Percentiles rank a stretch among this genome's conserved stretches.
phyloP scores from a whole-genome alignment of 257 asterid species.

The Solanum chilense region DNA sequence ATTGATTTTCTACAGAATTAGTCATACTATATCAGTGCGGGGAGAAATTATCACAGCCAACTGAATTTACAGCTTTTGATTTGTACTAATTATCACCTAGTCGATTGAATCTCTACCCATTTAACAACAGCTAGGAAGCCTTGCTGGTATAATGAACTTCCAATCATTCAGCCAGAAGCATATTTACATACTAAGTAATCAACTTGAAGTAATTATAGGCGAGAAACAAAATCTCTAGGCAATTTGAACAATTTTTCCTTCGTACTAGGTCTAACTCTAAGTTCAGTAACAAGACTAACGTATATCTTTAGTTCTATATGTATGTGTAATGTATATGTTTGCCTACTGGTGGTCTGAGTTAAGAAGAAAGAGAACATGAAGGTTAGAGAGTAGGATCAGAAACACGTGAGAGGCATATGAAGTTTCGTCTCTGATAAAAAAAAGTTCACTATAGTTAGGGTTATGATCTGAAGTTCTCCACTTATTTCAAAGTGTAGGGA shows the following conservation, averaged over 20 bases:
- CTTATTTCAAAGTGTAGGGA: not conserved
- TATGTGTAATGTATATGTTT: not conserved
- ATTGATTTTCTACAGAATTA: not conserved
- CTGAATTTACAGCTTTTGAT: not conserved
- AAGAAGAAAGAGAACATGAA: not conserved
- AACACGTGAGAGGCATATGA: not conserved
- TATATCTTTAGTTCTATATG: not conserved
- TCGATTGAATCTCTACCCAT: not conserved
- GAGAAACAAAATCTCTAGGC: not conserved
- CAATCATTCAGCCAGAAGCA: not conserved
- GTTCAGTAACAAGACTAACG: not conserved
- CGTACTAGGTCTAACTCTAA: not conserved
- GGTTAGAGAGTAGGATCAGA: not conserved
- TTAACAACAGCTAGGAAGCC: not conserved
- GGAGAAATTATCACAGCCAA: not conserved
- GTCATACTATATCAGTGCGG: not conserved
- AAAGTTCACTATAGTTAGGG: not conserved
- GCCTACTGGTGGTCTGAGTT: not conserved
- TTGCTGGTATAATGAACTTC: not conserved
- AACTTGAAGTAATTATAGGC: not conserved
- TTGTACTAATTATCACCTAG: not conserved
- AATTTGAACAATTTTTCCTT: not conserved
- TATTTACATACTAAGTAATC: not conserved
- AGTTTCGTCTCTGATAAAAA: not conserved
- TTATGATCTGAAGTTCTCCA: not conserved